Conservation (phyloP, 2,329 filamentous ascomycete genomes). For the Beauveria bassiana region DNA sequence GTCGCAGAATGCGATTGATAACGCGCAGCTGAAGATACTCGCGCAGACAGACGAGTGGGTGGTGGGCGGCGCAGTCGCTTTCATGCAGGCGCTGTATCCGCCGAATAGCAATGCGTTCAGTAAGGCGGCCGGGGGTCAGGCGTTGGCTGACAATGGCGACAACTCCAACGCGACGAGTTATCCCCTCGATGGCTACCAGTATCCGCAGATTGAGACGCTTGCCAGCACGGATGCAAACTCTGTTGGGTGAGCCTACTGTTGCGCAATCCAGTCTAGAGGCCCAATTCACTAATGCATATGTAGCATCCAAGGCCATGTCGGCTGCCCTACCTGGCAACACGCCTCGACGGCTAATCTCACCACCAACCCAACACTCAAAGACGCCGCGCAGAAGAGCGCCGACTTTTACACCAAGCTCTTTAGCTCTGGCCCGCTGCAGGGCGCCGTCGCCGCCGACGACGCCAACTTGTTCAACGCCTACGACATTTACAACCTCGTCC, state of each 20-base stretch:
- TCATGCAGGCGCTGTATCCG: slow-evolving; percentile 80
- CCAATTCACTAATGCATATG: slow-evolving; percentile 1
- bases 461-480: slow-evolving; percentile 43
- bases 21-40: slow-evolving; percentile 35
- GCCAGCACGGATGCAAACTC: slow-evolving; percentile 36
- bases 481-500: slow-evolving; percentile 46
- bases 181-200: slow-evolving; percentile 73
- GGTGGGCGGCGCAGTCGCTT: slow-evolving; percentile 63
- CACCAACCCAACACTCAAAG: slow-evolving; percentile 17
- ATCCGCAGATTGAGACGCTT: slow-evolving; percentile 58
- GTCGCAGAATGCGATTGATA: slow-evolving; percentile 37
- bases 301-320: slow-evolving; percentile 31
- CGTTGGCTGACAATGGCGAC: slow-evolving; percentile 35
- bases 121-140: slow-evolving; percentile 20
- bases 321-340: slow-evolving; percentile 30
- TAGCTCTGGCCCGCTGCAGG: slow-evolving; percentile 26
- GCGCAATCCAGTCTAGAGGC: neutral
- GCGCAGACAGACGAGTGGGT: slow-evolving; percentile 40
- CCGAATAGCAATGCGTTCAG: slow-evolving; percentile 41
- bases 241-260: slow-evolving; percentile 31
- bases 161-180: slow-evolving; percentile 39
- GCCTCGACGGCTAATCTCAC: slow-evolving; percentile 22
- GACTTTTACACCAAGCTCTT: slow-evolving; percentile 39
- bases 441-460: slow-evolving; percentile 25
- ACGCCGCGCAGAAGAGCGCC: slow-evolving; percentile 22